Evolutionary conservation across 2,329 filamentous ascomycete species (phyloP).

Genomic region (Dichotomopilus funicola): DNA sequence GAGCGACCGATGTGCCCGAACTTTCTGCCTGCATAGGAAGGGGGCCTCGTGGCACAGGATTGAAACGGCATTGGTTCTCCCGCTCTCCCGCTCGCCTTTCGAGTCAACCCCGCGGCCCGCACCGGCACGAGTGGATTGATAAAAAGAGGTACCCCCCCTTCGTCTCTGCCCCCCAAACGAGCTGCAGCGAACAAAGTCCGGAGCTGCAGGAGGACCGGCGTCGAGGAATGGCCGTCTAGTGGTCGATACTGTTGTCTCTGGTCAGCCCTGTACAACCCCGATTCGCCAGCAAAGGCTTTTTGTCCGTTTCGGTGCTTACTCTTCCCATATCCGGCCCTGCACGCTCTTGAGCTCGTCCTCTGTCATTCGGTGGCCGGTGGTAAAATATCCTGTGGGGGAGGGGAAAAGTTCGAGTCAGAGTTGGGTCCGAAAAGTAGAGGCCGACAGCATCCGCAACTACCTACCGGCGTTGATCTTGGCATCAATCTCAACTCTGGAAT

Average conservation of each 20-base stretch:
- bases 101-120: constrained; percentile 10
- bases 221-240: constrained; percentile 12
- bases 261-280: constrained; percentile 24
- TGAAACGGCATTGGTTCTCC: constrained; percentile 13
- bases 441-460: constrained; percentile 27
- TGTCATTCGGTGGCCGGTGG: constrained; percentile 82
- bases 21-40: not conserved
- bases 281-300: constrained; percentile 18
- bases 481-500: constrained; percentile 96
- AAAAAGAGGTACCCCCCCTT: not conserved
- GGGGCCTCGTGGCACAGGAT: constrained; percentile 15
- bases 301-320: constrained; percentile 40
- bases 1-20: not conserved
- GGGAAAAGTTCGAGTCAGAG: constrained; percentile 19
- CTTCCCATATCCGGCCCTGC: constrained; percentile 87
- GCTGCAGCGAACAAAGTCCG: not conserved
- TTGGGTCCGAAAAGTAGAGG: constrained; percentile 1
- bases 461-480: constrained; percentile 93
- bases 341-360: constrained; percentile 79
- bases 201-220: not conserved
- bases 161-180: too few species aligned
- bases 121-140: constrained; percentile 6
- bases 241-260: constrained; percentile 24
- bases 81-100: not conserved
- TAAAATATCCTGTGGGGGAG: constrained; percentile 58